A percentile compares a stretch with the other conserved stretches of the same genome.
Conservation (phyloP, 1,284 basidiomycete species). For the Waitea zeae region DNA sequence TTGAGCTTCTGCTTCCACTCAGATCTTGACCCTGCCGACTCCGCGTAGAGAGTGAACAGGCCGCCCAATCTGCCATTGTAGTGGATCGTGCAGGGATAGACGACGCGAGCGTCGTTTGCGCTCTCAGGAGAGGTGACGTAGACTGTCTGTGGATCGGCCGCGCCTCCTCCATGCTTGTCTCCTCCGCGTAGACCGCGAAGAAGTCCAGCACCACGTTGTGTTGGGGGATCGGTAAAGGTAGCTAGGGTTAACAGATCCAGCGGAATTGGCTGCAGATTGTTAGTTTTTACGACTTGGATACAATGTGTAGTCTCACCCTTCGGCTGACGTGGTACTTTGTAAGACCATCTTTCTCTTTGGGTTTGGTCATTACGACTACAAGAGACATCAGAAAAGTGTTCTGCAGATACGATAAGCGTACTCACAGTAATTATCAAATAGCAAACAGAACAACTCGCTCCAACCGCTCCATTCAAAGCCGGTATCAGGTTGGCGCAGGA, state of each 20-base stretch:
- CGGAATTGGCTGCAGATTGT: conserved; percentile 72
- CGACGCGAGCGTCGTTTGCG: conserved; percentile 42
- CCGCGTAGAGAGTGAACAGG: conserved; percentile 72
- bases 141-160: no score
- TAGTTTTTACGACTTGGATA: no score
- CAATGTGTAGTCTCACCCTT: conserved; percentile 43
- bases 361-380: conserved; percentile 76
- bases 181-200: conserved; percentile 23
- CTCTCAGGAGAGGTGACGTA: no score
- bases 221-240: conserved; percentile 62
- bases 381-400: conserved; percentile 5
- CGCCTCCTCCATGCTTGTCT: conserved; percentile 18
- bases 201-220: conserved; percentile 44
- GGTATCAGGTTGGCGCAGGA: conserved; percentile 75
- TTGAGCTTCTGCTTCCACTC: conserved; percentile 88
- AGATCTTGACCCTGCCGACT: conserved; percentile 50
- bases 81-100: conserved; percentile 75
- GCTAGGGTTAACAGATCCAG: conserved; percentile 71
- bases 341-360: conserved; percentile 53
- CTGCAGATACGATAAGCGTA: conserved; percentile 6
- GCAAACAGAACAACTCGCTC: conserved; percentile 72
- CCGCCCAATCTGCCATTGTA: conserved; percentile 76
- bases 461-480: conserved; percentile 67
- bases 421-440: conserved; percentile 89
- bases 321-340: conserved; percentile 69